Evolutionary conservation across 257 asterid species (phyloP), one percentile per base, ranked within the genome.

Genomic region (Datura wrightii): DNA sequence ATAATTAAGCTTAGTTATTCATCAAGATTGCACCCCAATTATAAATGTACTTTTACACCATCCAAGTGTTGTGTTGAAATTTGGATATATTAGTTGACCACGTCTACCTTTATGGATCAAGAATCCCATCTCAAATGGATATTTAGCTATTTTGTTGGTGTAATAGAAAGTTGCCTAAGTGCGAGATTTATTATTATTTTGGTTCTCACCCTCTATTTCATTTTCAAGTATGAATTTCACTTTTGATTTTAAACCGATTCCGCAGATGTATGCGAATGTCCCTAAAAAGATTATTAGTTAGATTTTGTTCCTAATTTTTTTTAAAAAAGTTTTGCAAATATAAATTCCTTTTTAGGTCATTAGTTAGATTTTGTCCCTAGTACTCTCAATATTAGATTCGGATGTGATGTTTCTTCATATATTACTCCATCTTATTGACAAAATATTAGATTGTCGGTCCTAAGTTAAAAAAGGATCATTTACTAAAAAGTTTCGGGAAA

Each of bases 1-100:
- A 19, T 39, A 85, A 19, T 24, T 87, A 84, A 56, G 8, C 7
- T 11, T 13, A 34, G n/a, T 10, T 41, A 85, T 10, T 72, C 18
- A 9, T 42, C 16, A 70, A 70, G 4, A 16, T 69, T 39, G 50
- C 15, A 37, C 31, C 31, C 8, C 14, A 67, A 37, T 36, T 56
- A 56, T 56, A 16, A 56, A 16, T 56, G 9, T 15, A 55, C 62
- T 55, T 4, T 13, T 18, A 16, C 62, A 18, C 8, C 9, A n/a
- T 59, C 36, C 36, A 59, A 59, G 13, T 8, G 83, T 24, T 24
- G 31, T 24, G 31, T 24, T 24, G 31, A 24, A 24, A 24, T 24
- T 56, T 18, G 55, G 58, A 16, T 19, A 14, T 11, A 58, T 58
- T n/a, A 4, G 13, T 10, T 81, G 72, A 4, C 16, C 4, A 37